phyloP scores from a whole-genome alignment of 257 asterid genomes.

The Solanum ahanhuiri region DNA sequence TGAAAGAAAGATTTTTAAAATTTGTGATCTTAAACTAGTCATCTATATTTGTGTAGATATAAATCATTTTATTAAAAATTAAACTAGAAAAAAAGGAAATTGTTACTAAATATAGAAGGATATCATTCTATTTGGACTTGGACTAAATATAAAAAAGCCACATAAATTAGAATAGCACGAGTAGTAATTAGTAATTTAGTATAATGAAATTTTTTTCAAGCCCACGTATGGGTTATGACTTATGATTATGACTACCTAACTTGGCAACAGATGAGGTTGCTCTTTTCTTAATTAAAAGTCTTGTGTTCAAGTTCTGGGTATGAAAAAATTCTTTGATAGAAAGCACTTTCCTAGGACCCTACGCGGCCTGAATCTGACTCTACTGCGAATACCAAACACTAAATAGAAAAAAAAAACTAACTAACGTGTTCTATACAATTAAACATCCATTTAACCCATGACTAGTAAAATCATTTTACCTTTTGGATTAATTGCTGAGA shows the following conservation, averaged over 20 bases:
- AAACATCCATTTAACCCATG: neutral
- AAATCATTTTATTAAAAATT: neutral
- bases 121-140: neutral
- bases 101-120: neutral
- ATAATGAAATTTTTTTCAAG: neutral
- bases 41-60: neutral
- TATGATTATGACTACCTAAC: too few species aligned
- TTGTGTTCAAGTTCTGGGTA: fast-evolving
- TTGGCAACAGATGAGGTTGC: too few species aligned
- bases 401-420: too few species aligned
- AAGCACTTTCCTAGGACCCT: too few species aligned
- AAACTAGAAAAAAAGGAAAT: neutral
- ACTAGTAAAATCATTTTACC: neutral
- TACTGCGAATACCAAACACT: fast-evolving
- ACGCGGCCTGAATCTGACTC: fast-evolving
- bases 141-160: too few species aligned
- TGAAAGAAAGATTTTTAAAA: neutral
- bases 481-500: neutral
- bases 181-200: neutral
- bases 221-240: neutral
- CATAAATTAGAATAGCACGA: neutral
- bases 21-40: neutral
- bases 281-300: too few species aligned
- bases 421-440: neutral
- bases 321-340: fast-evolving